Evolutionary conservation across 257 asterid genomes (phyloP).

Genomic region (Rhazya stricta): DNA sequence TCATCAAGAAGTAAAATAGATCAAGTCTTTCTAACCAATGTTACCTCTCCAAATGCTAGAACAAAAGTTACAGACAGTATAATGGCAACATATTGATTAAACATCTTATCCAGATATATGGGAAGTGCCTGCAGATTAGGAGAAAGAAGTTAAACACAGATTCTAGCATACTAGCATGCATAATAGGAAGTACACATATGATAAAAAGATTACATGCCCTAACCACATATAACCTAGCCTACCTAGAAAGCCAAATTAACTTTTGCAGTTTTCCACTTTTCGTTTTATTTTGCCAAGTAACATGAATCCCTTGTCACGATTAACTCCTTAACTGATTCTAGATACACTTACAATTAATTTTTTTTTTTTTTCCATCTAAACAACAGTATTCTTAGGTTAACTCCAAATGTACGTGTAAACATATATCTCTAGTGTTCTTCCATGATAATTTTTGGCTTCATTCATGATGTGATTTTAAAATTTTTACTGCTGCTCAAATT

Average conservation of each 20-base stretch:
- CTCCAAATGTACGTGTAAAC: neutral
- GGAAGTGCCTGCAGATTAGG: conserved; percentile 85
- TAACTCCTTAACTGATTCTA: neutral
- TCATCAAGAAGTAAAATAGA: neutral
- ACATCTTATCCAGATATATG: conserved; percentile 79
- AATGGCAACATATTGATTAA: conserved; percentile 92
- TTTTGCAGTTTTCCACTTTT: neutral
- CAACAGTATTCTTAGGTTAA: neutral
- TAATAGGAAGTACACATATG: neutral
- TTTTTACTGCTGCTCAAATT: neutral
- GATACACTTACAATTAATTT: neutral
- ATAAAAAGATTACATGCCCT: neutral
- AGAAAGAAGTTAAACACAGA: conserved; percentile 11
- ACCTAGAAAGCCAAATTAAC: neutral
- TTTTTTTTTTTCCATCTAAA: neutral
- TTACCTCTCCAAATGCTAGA: conserved; percentile 91
- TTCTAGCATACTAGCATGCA: neutral
- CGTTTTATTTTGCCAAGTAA: neutral
- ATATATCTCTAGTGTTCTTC: neutral
- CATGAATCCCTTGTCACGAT: neutral
- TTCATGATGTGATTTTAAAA: neutral
- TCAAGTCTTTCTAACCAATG: neutral
- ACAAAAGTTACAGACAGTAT: conserved; percentile 94
- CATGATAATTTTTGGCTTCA: neutral
- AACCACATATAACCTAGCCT: neutral